Evolutionary conservation across 2,329 filamentous ascomycete genomes (phyloP).

Genomic region (Exophiala phaeomuriformis): DNA sequence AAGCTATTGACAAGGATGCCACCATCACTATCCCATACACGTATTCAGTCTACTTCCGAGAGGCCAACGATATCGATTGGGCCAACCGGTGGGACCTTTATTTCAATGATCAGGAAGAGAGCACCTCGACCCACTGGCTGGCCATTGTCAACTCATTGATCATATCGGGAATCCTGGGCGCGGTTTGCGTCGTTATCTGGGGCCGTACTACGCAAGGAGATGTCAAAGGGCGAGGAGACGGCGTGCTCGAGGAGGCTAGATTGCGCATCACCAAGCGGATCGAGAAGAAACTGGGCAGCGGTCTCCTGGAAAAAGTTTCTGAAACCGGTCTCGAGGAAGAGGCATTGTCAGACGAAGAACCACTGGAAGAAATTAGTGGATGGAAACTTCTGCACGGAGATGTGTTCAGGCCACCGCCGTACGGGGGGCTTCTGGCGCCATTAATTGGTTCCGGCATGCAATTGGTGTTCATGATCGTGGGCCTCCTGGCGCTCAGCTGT

Average conservation of each 20-base stretch:
- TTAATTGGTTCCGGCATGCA: slow-evolving; percentile 81
- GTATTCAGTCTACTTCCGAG: slow-evolving; percentile 84
- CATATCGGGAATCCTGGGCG: slow-evolving; percentile 70
- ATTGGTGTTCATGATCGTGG: slow-evolving; percentile 70
- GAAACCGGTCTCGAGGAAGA: slow-evolving; percentile 42
- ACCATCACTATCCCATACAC: slow-evolving; percentile 72
- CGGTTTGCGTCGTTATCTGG: slow-evolving; percentile 73
- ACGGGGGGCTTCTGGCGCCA: slow-evolving; percentile 67
- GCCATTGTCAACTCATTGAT: slow-evolving; percentile 81
- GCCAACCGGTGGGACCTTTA: slow-evolving; percentile 79
- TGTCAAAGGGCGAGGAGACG: slow-evolving; percentile 66
- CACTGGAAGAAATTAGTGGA: slow-evolving; percentile 70
- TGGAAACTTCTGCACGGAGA: slow-evolving; percentile 89
- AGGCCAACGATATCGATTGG: slow-evolving; percentile 76
- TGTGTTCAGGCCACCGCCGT: slow-evolving; percentile 67
- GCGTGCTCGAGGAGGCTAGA: slow-evolving; percentile 60
- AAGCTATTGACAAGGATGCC: slow-evolving; percentile 53
- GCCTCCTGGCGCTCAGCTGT: slow-evolving; percentile 64
- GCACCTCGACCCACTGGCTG: slow-evolving; percentile 75
- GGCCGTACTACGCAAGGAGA: slow-evolving; percentile 70
- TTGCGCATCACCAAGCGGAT: slow-evolving; percentile 39
- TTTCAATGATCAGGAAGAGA: slow-evolving; percentile 80
- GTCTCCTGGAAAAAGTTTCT: slow-evolving; percentile 51
- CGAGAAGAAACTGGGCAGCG: slow-evolving; percentile 44
- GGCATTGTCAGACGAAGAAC: slow-evolving; percentile 60